These are phyloP conservation scores for Pseudogymnoascus sp. DNA, from an alignment of 2,329 filamentous ascomycete genomes.

Conservation along the genomic window DNA sequence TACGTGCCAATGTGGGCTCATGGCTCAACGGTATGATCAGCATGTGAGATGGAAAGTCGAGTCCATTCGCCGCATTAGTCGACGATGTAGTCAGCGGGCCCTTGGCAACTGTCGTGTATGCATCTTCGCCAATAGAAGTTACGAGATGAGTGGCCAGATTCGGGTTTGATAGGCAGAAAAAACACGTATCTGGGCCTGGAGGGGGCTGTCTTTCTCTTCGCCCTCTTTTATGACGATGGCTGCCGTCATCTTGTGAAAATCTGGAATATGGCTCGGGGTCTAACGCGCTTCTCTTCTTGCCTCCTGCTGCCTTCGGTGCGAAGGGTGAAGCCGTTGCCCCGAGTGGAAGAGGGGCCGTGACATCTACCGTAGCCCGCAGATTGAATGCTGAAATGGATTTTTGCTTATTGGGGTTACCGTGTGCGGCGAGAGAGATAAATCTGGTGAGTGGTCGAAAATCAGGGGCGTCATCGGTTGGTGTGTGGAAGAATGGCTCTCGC, in stretches of 20 bases:
- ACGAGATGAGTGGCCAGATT: constrained; percentile 81
- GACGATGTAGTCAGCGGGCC: constrained; percentile 69
- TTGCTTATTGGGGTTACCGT: constrained; percentile 66
- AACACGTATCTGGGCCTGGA: constrained; percentile 72
- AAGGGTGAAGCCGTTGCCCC: constrained; percentile 75
- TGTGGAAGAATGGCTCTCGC: constrained; percentile 83
- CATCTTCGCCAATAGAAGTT: constrained; percentile 77
- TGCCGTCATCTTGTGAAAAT: constrained; percentile 42
- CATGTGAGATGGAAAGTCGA: constrained; percentile 76
- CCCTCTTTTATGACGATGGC: constrained; percentile 39
- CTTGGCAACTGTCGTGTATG: constrained; percentile 86
- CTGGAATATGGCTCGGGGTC: constrained; percentile 44
- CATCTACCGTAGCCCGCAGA: constrained; percentile 56
- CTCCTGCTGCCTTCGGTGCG: constrained; percentile 41
- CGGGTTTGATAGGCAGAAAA: constrained; percentile 89
- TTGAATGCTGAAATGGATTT: constrained; percentile 76
- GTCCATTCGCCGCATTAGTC: constrained; percentile 56
- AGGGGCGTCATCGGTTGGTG: constrained; percentile 42
- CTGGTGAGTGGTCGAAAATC: constrained; percentile 62
- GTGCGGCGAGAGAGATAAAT: constrained; percentile 82
- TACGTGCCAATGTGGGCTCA: constrained; percentile 62
- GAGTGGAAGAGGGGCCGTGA: constrained; percentile 51
- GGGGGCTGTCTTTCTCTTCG: constrained; percentile 46
- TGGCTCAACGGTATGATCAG: constrained; percentile 87
- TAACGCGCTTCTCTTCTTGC: constrained; percentile 43